Percentiles rank a stretch among this genome's conserved stretches.
Evolutionary conservation across 805 yeast genomes (phyloP).

Genomic region (Metschnikowia kunwiensis): DNA sequence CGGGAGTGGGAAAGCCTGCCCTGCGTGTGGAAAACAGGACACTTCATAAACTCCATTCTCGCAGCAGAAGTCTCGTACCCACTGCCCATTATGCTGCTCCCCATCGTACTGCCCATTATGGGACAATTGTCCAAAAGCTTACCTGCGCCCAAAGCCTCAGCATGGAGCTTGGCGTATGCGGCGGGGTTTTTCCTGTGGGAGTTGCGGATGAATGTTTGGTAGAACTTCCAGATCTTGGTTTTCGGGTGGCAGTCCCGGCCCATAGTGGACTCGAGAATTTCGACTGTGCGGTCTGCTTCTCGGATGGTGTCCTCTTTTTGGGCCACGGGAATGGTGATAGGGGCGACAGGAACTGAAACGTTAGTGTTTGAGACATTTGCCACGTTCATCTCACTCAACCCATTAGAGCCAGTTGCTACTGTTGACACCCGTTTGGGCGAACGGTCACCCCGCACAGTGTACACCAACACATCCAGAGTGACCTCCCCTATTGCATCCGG

Average conservation of each 20-base stretch:
- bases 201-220: constrained; percentile 34
- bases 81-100: no score
- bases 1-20: not conserved
- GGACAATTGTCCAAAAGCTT: constrained; percentile 18
- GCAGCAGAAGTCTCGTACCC: constrained; percentile 27
- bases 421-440: no score
- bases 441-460: no score
- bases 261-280: constrained; percentile 10
- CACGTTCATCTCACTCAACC: no score
- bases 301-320: constrained; percentile 14
- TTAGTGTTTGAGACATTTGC: no score
- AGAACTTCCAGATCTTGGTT: constrained; percentile 39
- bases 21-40: constrained; percentile 18
- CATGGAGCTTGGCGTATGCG: constrained; percentile 29
- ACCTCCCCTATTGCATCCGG: constrained; percentile 7
- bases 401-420: not conserved
- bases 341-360: not conserved
- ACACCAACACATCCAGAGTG: not conserved
- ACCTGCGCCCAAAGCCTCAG: constrained; percentile 18
- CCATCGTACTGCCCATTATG: constrained; percentile 24
- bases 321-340: constrained; percentile 8
- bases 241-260: constrained; percentile 4
- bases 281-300: constrained; percentile 16
- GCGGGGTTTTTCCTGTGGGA: constrained; percentile 26
- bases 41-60: constrained; percentile 12